Base-by-base conservation (phyloP, 1,284 basidiomycete species). In the Trametes hirsuta region DNA sequence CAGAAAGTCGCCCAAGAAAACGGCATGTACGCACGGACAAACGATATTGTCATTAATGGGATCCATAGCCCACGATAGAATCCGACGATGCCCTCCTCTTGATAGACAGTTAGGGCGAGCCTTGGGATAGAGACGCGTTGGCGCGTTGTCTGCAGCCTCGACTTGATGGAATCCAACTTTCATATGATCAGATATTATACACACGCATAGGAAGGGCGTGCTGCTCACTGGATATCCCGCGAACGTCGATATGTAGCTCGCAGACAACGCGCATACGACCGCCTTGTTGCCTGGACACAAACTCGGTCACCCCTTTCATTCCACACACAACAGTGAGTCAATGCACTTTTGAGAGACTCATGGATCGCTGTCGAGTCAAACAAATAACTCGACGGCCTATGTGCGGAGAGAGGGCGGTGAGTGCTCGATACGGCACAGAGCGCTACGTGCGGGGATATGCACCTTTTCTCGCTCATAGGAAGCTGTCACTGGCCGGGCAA, bases 1-100 rank as follows among this genome's bases (percentile, higher is more conserved):
- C 44, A 40, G 14, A n/a, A 35, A 11, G 12, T 9, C 21, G 47
- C 15, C 22, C 44, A 44, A 25, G n/a, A 30, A 49, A 48, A 45
- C 50, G 45, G 6, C 25, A 59, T 62, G 47, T 72, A 92, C 81
- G 82, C 78, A 83, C 96, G 91, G 71, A 98, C 96, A 71, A 97
- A 95, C 6, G 95, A 96, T 69, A 99, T 98, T 6, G 97, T 98
- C 76, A 97, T 85, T 55, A 98, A 84, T 35, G 97, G 97, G 68
- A 98, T 94, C 83, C 93, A 93, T 55, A 93, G 73, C 58, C 94
- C 94, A 58, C 95, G 84, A 75, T 94, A 97, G 75, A 97, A 97
- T 56, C 96, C 97, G 63, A 84, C 83, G 37, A 98, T 73, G 6
- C 97, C 97, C 79, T 98, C 97, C 74, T 98, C 94, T 25, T 84